Base-by-base conservation (phyloP, 257 asterid species). In the Scutellaria minor region DNA sequence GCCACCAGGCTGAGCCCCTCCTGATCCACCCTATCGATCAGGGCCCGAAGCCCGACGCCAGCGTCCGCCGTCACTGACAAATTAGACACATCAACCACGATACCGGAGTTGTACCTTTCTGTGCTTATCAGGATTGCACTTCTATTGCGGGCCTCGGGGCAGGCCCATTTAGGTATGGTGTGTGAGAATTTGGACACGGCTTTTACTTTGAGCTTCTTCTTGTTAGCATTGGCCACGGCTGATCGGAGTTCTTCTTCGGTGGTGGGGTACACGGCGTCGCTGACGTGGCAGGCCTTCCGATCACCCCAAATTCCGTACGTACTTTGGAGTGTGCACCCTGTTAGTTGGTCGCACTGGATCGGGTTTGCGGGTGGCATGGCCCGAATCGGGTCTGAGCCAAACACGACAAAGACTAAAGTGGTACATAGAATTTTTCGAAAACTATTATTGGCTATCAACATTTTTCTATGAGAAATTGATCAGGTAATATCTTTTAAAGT, bases 281-380 rank as follows among this genome's bases (percentile, higher is more conserved):
- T 48, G 59, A 76, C 89, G 20, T 41, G 77, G 75, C 98, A 92
- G 53, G 68, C 78, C 44, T 82, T 79, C 45, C 93, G 72, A 75
- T 92, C 97, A 0, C 81, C 77, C 97, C 98, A 92, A 12, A 82
- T 72, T 27, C 93, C 96, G 65, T 92, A 90, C 47, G 97, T 74
- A 72, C 18, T 18, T 92, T 92, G 72, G 63, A 90, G 87, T 7
- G 48, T 73, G 82, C 97, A 92, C 40, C 85, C 88, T 9, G 81
- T 37, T 24, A 24, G 27, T 62, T 69, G 75, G 77, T 65, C 51
- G 83, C 98, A 92, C 3, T 59, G 78, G 42, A 92, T 53, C 6
- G 98, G 97, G 77, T 85, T 79, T 27, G 74, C 82, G 12, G 98
- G 96, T 24, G 96, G 98, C 83, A 84, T 88, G 57, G 87, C 85